Evolutionary conservation across 176 grass and related monocot genomes (phyloP).

Genomic region (maize (Zea mays)): Zm-B73-REFERENCE-NAM-5.0 NC_050101.1:89417001-89417500

Average conservation of each 20-base stretch:
- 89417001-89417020: background rate
- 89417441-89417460: too few species aligned
- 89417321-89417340: background rate
- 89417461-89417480: too few species aligned
- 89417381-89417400: too few species aligned
- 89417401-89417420: too few species aligned
- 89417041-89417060: background rate
- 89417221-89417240: background rate
- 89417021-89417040: conserved; percentile 18
- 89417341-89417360: too few species aligned
- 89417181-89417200: background rate
- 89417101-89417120: background rate
- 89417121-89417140: background rate
- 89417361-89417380: too few species aligned
- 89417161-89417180: background rate
- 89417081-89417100: background rate
- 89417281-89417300: background rate
- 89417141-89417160: background rate
- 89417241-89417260: background rate
- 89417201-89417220: background rate
- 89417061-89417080: background rate
- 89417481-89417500: too few species aligned
- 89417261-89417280: background rate
- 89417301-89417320: background rate
- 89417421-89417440: too few species aligned